phyloP scores from a whole-genome alignment of 768 basidiomycete species.

The Phlegmacium glaucopus region DNA sequence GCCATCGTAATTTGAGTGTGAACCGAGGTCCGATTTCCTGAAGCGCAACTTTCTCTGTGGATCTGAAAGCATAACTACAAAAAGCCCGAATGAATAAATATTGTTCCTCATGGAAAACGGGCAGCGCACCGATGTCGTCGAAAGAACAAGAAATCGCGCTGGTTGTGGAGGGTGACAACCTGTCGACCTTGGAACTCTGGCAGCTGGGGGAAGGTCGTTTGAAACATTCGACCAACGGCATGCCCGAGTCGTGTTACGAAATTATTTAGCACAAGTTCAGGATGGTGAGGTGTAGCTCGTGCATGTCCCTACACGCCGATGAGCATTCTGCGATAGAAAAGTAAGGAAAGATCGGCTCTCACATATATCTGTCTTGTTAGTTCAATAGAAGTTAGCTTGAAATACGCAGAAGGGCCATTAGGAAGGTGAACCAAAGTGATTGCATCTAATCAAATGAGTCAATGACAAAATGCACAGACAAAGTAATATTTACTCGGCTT shows the following conservation, averaged over 20 bases:
- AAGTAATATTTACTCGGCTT: conserved; percentile 73
- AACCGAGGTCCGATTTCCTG: conserved; percentile 99
- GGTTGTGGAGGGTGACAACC: conserved; percentile 96
- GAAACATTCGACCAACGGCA: conserved; percentile 91
- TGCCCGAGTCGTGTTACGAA: conserved; percentile 95
- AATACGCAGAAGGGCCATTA: conserved; percentile 90
- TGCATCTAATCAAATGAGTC: conserved; percentile 57
- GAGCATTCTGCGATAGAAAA: background rate
- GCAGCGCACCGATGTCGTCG: conserved; percentile 78
- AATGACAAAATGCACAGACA: background rate
- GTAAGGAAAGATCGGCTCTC: conserved; percentile 20
- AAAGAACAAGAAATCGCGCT: conserved; percentile 98
- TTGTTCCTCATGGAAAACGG: conserved; percentile 2
- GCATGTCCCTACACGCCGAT: conserved; percentile 71
- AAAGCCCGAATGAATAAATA: background rate
- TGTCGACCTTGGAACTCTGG: conserved; percentile 96
- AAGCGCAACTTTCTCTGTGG: conserved; percentile 83
- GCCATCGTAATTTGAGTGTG: conserved; percentile 87
- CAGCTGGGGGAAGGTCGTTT: conserved; percentile 91
- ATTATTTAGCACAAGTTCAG: conserved; percentile 92
- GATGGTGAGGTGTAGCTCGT: conserved; percentile 86
- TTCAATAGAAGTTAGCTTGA: conserved; percentile 88
- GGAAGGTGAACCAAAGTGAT: conserved; percentile 91
- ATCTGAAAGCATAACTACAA: conserved; percentile 85
- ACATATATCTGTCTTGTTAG: conserved; percentile 86